Evolutionary conservation across 257 asterid genomes (phyloP).

Genomic region (Lantana camara): DNA sequence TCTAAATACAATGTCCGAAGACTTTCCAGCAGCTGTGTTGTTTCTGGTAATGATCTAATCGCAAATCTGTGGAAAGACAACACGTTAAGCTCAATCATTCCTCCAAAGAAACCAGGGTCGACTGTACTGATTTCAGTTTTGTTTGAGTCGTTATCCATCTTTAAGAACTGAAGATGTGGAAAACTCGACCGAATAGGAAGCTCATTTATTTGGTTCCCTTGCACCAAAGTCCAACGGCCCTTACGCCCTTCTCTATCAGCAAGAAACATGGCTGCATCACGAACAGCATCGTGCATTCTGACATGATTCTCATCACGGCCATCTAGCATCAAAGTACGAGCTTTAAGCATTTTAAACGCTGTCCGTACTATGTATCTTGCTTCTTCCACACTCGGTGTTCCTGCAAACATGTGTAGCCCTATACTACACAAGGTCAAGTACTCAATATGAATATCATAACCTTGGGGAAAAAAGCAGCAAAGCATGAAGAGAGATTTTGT

Average conservation of each 20-base stretch:
- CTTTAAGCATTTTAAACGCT: conserved; percentile 1
- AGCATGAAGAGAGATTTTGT: conserved; percentile 13
- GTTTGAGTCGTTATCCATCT: neutral
- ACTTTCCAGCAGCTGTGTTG: too few relatives aligned
- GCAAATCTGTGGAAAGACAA: too few relatives aligned
- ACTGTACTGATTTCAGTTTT: neutral
- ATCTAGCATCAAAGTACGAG: conserved; percentile 15
- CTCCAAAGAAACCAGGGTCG: too few relatives aligned
- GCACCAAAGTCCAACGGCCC: too few relatives aligned
- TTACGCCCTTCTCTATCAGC: neutral
- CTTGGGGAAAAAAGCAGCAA: conserved; percentile 23
- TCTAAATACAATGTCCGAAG: too few relatives aligned
- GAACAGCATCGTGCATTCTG: conserved; percentile 23
- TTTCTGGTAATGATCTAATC: too few relatives aligned
- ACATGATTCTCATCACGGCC: neutral
- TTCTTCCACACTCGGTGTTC: neutral
- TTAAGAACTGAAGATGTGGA: conserved; percentile 9
- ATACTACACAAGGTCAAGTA: conserved; percentile 4
- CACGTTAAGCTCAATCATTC: too few relatives aligned
- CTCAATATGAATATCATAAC: neutral
- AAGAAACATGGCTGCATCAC: neutral
- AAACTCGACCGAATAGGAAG: neutral
- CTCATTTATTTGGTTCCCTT: neutral
- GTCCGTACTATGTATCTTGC: conserved; percentile 2
- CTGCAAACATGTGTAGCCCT: conserved; percentile 20